A percentile compares a stretch with the other conserved stretches of the same genome.
Conservation (phyloP, 352 stramenopile genomes). For the Phytophthora palmivora region DNA sequence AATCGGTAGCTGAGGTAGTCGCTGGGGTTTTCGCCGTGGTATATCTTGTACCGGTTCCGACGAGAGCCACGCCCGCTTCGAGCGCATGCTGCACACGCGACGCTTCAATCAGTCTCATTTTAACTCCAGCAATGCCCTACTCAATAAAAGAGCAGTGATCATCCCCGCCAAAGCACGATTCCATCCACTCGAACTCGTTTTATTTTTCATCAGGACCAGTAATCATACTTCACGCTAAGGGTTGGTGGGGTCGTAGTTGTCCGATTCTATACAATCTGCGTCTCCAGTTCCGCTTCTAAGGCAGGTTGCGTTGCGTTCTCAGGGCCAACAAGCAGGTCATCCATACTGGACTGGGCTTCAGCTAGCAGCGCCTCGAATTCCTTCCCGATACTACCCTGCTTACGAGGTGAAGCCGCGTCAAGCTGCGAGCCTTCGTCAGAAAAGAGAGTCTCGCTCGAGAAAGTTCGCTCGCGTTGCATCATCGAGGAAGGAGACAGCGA, state of each 20-base stretch:
- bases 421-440: slow-evolving; percentile 53
- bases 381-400: slow-evolving; percentile 56
- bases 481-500: slow-evolving; percentile 34
- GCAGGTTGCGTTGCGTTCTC: slow-evolving; percentile 5
- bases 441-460: slow-evolving; percentile 52
- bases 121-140: neutral
- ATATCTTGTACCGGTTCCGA: slow-evolving; percentile 7
- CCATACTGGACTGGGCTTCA: slow-evolving; percentile 79
- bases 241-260: slow-evolving; percentile 10
- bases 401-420: slow-evolving; percentile 29
- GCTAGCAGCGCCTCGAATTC: slow-evolving; percentile 77
- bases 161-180: neutral
- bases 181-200: slow-evolving; percentile 33
- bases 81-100: slow-evolving; percentile 19
- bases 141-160: neutral
- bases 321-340: slow-evolving; percentile 48
- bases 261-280: slow-evolving; percentile 42
- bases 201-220: slow-evolving; percentile 28
- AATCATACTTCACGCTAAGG: slow-evolving; percentile 31
- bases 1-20: slow-evolving; percentile 3
- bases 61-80: slow-evolving; percentile 12
- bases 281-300: slow-evolving; percentile 37
- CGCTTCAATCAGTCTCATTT: slow-evolving; percentile 11
- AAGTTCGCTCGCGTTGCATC: slow-evolving; percentile 31
- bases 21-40: slow-evolving; percentile 9